phyloP scores from a whole-genome alignment of 2,329 filamentous ascomycete species.

The Verticillium klebahnii region DNA sequence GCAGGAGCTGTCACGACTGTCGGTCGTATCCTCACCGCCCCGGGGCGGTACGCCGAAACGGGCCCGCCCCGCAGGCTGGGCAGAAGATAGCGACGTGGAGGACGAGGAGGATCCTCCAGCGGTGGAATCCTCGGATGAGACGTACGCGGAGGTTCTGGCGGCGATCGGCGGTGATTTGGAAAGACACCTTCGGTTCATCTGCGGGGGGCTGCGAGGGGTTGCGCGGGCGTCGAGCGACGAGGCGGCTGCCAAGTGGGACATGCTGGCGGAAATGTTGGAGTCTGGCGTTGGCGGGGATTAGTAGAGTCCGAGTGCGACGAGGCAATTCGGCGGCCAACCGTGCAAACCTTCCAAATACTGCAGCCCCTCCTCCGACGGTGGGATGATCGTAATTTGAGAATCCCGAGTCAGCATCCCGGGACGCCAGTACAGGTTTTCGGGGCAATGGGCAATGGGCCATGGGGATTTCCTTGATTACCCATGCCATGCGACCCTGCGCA shows the following conservation, averaged over 20 bases:
- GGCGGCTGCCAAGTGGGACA: conserved; percentile 65
- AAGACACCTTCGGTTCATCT: conserved; percentile 63
- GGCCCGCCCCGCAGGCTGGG: conserved; percentile 10
- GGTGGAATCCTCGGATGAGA: conserved; percentile 19
- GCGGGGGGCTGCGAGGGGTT: conserved; percentile 67
- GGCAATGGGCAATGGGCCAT: not conserved
- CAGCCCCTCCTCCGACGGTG: not conserved
- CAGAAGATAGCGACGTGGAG: conserved; percentile 28
- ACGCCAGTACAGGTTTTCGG: not conserved
- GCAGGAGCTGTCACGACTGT: conserved; percentile 33
- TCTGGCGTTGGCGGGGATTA: conserved; percentile 25
- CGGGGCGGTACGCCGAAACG: conserved; percentile 19
- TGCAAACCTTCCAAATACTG: not conserved
- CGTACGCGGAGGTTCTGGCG: conserved; percentile 48
- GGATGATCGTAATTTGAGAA: not conserved
- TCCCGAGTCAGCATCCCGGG: not conserved
- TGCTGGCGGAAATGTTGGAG: conserved; percentile 75
- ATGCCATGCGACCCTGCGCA: not conserved
- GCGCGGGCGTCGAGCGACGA: conserved; percentile 66
- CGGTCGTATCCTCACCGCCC: conserved; percentile 26
- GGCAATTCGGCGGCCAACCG: not conserved
- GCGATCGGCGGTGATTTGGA: conserved; percentile 61
- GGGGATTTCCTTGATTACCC: not conserved
- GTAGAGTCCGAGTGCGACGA: not conserved
- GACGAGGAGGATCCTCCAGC: conserved; percentile 28